Evolutionary conservation across 345 rosid species (phyloP).

Genomic region (Corchorus olitorius): DNA sequence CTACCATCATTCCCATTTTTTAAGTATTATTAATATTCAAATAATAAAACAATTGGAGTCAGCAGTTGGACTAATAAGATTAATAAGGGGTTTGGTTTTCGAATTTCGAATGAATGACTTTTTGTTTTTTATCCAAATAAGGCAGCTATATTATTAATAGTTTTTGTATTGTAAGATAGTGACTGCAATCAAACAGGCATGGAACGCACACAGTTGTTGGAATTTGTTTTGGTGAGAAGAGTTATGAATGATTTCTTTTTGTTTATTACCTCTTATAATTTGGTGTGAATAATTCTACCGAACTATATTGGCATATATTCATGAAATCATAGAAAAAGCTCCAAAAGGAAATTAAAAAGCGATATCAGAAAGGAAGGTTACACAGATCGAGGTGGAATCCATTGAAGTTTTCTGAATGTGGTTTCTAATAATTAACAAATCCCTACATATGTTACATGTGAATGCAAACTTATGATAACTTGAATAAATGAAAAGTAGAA

Average conservation of each 20-base stretch:
- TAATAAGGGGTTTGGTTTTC: not conserved
- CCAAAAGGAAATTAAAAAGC: not conserved
- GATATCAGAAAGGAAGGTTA: not conserved
- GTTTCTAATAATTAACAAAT: too few relatives aligned
- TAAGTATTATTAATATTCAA: not conserved
- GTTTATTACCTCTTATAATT: too few relatives aligned
- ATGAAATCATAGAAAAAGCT: not conserved
- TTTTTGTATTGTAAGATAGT: not conserved
- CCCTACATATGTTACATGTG: too few relatives aligned
- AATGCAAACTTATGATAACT: too few relatives aligned
- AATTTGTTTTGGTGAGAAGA: too few relatives aligned
- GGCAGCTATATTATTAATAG: not conserved
- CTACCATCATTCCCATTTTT: too few relatives aligned
- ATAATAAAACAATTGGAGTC: not conserved
- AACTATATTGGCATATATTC: not conserved
- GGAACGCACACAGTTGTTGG: not conserved
- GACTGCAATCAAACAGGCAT: not conserved
- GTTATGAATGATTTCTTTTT: too few relatives aligned
- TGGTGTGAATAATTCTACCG: too few relatives aligned
- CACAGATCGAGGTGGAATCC: not conserved
- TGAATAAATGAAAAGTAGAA: too few relatives aligned
- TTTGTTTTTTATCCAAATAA: not conserved
- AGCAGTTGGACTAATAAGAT: too few relatives aligned
- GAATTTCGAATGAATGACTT: too few relatives aligned
- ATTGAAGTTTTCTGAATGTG: too few relatives aligned